phyloP scores from a whole-genome alignment of 2,329 filamentous ascomycete species.

The Plectosphaerella plurivora region DNA sequence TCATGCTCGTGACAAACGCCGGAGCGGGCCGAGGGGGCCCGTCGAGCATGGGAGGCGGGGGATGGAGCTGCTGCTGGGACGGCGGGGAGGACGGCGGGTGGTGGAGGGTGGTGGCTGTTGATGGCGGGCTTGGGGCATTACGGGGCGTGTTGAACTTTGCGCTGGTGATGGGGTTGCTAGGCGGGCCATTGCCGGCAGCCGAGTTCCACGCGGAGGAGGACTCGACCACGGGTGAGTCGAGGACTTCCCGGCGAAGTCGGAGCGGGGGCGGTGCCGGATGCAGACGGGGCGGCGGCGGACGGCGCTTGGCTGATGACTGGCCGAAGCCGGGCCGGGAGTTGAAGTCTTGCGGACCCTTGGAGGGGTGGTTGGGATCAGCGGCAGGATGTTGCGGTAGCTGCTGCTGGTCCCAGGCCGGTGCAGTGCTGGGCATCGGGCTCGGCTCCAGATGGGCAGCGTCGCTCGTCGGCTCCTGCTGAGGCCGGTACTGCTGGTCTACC shows the following conservation, averaged over 20 bases:
- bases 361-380: not conserved
- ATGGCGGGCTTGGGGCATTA: not conserved
- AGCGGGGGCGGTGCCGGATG: not conserved
- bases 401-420: not conserved
- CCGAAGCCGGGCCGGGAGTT: not conserved
- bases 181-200: not conserved
- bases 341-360: constrained; percentile 3
- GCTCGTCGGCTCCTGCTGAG: not conserved
- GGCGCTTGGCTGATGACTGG: constrained; percentile 9
- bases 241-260: not conserved
- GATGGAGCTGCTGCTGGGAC: not conserved
- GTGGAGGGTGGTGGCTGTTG: not conserved
- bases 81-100: not conserved
- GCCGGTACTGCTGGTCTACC: not conserved
- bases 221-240: not conserved
- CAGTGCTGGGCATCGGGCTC: not conserved
- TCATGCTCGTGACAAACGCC: not conserved
- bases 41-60: not conserved
- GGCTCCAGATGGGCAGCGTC: not conserved
- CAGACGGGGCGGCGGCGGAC: constrained; percentile 7
- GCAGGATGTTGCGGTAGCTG: not conserved
- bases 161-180: not conserved
- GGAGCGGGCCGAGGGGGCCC: not conserved
- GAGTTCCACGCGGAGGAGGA: not conserved
- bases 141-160: not conserved